Evolutionary conservation across 2,329 filamentous ascomycete genomes (phyloP), one percentile per base, ranked within the genome.

Genomic region (Pestalotiopsis sp.): DNA sequence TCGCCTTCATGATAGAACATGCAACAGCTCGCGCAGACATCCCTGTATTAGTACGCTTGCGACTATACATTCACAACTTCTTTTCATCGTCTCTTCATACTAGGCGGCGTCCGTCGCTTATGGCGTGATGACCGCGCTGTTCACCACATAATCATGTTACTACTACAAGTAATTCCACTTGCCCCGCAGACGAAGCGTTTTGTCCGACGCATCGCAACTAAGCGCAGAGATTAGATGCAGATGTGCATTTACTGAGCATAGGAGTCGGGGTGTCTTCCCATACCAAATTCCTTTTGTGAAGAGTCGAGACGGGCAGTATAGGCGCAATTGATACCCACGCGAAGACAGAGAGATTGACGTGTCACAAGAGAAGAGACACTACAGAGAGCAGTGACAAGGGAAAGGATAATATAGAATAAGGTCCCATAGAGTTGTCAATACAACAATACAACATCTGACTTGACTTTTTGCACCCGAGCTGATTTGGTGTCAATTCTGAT

Each of bases 31-130:
- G 38, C 61, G 61, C 61, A 64, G 38, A 64, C 41, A 64, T 20
- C 38, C 61, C 61, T 64, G 61, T 64, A 64, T 64, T 64, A 45
- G 38, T 64, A 64, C 61, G 61, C 36, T 62, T 59, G 57, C 20
- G 57, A 59, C 57, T 59, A 59, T 59, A 59, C 57, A 27, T 36
- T n/a, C 13, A 59, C 23, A 59, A 59, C 27, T 59, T 59, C 57
- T 59, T 36, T 59, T 59, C 57, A 11, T 13, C 23, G 25, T 59
- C 59, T 62, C 25, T 62, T 39, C 27, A 62, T 62, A 36, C 45
- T 62, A 36, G 31, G 59, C 36, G 38, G 27, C 59, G 23, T 27
- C 27, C 27, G 20, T 14, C 27, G 12, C 31, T 36, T 59, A 27
- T 13, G 6, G 12, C 4, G 57, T 17, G 57, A 27, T 11, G 13